Conservation (phyloP, 2,329 filamentous ascomycete species). For the Epichloe scottii region DNA sequence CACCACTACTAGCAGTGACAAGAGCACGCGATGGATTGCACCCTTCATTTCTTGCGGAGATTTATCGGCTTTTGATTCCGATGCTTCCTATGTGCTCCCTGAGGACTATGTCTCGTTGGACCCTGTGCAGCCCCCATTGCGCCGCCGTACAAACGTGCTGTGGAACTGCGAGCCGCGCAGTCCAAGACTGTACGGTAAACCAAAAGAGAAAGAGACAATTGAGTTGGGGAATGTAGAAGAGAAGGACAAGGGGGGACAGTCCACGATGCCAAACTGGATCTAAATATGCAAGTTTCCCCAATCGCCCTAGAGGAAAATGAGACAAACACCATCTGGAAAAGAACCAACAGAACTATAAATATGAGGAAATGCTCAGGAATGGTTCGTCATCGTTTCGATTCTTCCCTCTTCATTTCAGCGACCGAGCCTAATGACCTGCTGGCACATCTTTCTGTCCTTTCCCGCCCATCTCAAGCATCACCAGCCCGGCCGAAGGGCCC, state of each 20-base stretch:
- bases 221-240: not conserved
- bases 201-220: not conserved
- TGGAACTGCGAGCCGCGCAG: slow-evolving; percentile 50
- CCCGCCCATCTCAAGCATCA: slow-evolving; percentile 29
- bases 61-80: slow-evolving; percentile 85
- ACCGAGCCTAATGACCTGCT: slow-evolving; percentile 15
- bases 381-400: slow-evolving; percentile 1
- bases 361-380: not conserved
- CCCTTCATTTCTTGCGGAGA: slow-evolving; percentile 97
- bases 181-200: slow-evolving; percentile 13
- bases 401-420: not conserved
- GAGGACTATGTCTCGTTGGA: slow-evolving; percentile 78
- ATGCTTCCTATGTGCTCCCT: slow-evolving; percentile 84
- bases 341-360: not conserved
- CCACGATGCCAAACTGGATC: not conserved
- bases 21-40: slow-evolving; percentile 65
- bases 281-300: not conserved
- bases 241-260: not conserved
- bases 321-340: not conserved
- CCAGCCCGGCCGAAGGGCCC: slow-evolving; percentile 26
- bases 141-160: slow-evolving; percentile 81
- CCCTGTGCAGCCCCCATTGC: slow-evolving; percentile 93
- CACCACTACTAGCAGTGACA: slow-evolving; percentile 22
- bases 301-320: not conserved
- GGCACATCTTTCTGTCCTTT: slow-evolving; percentile 23